Evolutionary conservation across 257 asterid species (phyloP).

Genomic region (Lavandula angustifolia): DNA sequence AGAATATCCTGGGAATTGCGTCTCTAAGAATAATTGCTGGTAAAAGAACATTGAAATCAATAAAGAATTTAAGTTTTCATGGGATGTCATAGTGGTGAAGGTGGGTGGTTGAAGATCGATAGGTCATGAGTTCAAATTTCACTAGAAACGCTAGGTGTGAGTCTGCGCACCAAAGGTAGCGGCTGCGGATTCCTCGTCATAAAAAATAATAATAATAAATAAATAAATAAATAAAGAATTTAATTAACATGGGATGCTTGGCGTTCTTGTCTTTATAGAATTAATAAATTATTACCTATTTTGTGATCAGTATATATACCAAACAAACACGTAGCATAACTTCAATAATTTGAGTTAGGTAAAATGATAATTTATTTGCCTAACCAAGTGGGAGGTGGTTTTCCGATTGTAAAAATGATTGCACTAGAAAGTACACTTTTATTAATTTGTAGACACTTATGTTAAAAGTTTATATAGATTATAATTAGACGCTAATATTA

Average conservation of each 20-base stretch:
- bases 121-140: no score
- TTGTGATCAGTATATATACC: background rate
- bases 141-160: no score
- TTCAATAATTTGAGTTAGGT: slow-evolving; percentile 29
- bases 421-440: background rate
- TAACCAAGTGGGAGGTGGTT: slow-evolving; percentile 17
- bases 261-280: background rate
- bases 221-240: no score
- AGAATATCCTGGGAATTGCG: background rate
- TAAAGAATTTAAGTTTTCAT: no score
- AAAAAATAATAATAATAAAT: no score
- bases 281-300: slow-evolving; percentile 14
- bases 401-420: background rate
- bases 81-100: no score
- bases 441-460: background rate
- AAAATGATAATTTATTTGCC: slow-evolving; percentile 6
- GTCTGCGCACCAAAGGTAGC: no score
- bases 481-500: background rate
- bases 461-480: background rate
- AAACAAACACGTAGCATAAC: slow-evolving; percentile 23
- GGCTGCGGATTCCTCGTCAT: no score
- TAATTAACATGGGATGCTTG: background rate
- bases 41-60: no score
- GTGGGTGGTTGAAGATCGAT: no score
- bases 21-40: no score